Evolutionary conservation across 2,329 filamentous ascomycete species (phyloP).

Genomic region (Falciphora oryzae): DNA sequence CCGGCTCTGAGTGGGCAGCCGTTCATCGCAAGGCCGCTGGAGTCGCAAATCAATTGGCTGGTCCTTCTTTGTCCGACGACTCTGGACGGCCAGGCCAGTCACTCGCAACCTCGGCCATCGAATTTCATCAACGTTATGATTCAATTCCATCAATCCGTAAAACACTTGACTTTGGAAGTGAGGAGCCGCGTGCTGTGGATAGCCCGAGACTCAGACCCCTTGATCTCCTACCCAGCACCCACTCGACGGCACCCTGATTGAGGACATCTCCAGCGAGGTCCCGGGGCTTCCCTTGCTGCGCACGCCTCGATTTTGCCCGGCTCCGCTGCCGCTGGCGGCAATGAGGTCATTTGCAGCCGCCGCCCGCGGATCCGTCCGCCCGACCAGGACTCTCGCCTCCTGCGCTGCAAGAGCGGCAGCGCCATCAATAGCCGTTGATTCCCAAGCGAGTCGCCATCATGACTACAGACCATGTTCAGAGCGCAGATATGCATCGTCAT

Average conservation of each 20-base stretch:
- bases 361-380: not conserved
- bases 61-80: not conserved
- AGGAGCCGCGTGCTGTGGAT: too few species aligned
- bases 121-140: not conserved
- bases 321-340: not conserved
- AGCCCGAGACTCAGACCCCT: too few species aligned
- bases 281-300: not conserved
- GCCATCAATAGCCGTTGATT: not conserved
- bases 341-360: not conserved
- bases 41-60: too few species aligned
- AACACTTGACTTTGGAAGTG: too few species aligned
- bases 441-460: not conserved
- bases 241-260: too few species aligned
- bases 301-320: not conserved
- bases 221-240: too few species aligned
- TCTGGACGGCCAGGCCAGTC: too few species aligned
- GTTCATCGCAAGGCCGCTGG: too few species aligned
- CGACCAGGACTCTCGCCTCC: not conserved
- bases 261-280: too few species aligned
- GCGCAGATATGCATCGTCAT: slow-evolving; percentile 1
- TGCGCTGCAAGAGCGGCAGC: not conserved
- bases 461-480: not conserved
- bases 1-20: too few species aligned
- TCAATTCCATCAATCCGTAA: too few species aligned
- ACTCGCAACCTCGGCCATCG: not conserved